These are phyloP conservation scores for Saccharomycopsis crataegensis DNA, from an alignment of 1,139 yeast genomes.

Conservation along the genomic window DNA sequence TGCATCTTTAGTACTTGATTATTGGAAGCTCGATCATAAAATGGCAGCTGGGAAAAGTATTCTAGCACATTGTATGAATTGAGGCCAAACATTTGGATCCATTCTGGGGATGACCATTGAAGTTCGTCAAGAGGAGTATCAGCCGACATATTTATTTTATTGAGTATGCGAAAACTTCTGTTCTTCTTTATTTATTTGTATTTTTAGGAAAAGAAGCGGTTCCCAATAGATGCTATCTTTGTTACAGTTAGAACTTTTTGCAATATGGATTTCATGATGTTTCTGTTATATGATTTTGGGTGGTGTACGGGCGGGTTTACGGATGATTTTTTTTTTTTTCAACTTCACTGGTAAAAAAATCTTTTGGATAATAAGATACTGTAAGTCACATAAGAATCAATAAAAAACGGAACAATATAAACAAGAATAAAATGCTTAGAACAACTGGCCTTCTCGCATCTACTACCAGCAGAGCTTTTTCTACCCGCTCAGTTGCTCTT, in stretches of 20 bases:
- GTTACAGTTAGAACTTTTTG: no score
- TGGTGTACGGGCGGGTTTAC: no score
- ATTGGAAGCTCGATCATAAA: conserved; percentile 88
- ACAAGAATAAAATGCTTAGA: no score
- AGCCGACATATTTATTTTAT: conserved; percentile 4
- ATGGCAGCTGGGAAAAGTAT: conserved; percentile 89
- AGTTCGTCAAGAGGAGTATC: conserved; percentile 55
- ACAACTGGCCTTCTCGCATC: no score
- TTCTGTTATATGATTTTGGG: no score
- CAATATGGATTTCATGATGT: no score
- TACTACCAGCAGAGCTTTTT: conserved; percentile 5
- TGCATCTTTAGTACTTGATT: conserved; percentile 96
- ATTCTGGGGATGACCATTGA: conserved; percentile 97
- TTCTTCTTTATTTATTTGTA: neutral
- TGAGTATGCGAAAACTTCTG: neutral
- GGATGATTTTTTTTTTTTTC: no score
- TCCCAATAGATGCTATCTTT: no score
- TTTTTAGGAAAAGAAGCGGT: neutral
- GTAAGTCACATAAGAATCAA: no score
- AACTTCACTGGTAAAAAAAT: no score
- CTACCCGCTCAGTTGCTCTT: neutral
- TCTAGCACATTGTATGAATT: conserved; percentile 87
- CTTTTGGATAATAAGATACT: no score
- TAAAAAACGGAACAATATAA: no score
- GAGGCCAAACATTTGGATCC: conserved; percentile 85